phyloP scores from a whole-genome alignment of 2,329 filamentous ascomycete genomes.

The Colletotrichum australisinense region DNA sequence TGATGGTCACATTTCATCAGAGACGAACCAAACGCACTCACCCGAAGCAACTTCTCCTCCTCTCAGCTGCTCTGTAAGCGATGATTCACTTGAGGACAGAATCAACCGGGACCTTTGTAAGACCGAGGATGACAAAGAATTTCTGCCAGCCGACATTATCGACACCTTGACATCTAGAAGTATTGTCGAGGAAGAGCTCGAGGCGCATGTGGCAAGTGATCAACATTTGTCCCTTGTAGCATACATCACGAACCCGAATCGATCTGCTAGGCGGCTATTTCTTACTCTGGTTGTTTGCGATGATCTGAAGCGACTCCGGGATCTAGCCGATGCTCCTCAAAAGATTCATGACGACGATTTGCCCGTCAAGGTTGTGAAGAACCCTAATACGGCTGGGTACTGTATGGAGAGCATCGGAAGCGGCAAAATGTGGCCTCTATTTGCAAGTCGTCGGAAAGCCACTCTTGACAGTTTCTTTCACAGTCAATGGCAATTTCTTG shows the following conservation, averaged over 20 bases:
- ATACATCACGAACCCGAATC: neutral
- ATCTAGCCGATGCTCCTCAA: neutral
- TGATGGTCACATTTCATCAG: neutral
- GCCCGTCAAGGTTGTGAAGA: neutral
- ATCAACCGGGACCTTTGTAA: neutral
- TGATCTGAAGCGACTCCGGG: neutral
- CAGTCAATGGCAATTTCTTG: neutral
- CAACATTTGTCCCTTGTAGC: neutral
- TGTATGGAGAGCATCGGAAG: neutral
- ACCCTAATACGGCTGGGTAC: neutral
- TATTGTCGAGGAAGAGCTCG: neutral
- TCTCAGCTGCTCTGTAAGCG: neutral
- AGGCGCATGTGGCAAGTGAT: neutral
- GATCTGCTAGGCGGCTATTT: neutral
- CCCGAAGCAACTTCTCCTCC: neutral
- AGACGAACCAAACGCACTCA: neutral
- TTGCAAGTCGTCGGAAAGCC: neutral
- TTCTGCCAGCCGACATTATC: neutral
- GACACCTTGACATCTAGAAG: neutral
- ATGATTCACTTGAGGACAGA: neutral
- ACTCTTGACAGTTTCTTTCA: neutral
- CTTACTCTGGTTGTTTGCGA: neutral
- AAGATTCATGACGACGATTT: neutral
- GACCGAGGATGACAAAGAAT: neutral
- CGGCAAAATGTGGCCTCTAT: neutral